These are phyloP conservation scores for Trichoderma aggressivum DNA, from an alignment of 2,329 filamentous ascomycete species.

Conservation along the genomic window DNA sequence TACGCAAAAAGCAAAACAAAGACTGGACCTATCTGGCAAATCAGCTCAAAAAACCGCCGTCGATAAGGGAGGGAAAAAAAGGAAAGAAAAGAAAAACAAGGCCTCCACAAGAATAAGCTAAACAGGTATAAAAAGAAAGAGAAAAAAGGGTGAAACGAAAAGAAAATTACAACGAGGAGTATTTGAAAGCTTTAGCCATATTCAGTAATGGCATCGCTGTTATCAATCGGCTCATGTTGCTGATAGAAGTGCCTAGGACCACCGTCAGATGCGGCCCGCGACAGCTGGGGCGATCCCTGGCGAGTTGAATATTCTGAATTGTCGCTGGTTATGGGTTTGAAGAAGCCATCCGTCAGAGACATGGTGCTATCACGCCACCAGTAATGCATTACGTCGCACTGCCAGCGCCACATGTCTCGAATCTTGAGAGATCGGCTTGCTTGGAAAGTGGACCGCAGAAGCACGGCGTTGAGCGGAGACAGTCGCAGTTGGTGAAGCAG, in stretches of 20 bases:
- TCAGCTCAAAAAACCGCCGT: not conserved
- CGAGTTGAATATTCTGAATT: conserved; percentile 27
- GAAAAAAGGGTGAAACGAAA: not conserved
- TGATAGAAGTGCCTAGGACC: not conserved
- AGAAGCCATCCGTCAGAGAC: conserved; percentile 19
- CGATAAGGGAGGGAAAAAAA: not conserved
- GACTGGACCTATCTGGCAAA: conserved; percentile 2
- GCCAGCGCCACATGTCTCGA: conserved; percentile 35
- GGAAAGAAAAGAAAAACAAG: not conserved
- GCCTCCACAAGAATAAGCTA: not conserved
- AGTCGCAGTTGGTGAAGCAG: conserved; percentile 49
- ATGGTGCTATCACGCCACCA: conserved; percentile 35
- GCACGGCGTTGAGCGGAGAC: conserved; percentile 43
- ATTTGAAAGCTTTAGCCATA: not conserved
- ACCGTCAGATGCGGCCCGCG: conserved; percentile 30
- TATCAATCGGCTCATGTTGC: conserved; percentile 2
- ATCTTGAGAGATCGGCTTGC: conserved; percentile 31
- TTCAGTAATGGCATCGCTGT: conserved; percentile 21
- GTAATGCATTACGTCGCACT: conserved; percentile 37
- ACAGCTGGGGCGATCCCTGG: conserved; percentile 27
- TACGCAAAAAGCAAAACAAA: not conserved
- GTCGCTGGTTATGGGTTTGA: conserved; percentile 23
- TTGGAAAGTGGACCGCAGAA: conserved; percentile 38
- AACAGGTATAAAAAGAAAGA: not conserved
- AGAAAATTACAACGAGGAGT: not conserved